Percentiles rank a stretch among this genome's conserved stretches.
phyloP scores from a whole-genome alignment of 768 basidiomycete species.

The Calvatia gigantea region DNA sequence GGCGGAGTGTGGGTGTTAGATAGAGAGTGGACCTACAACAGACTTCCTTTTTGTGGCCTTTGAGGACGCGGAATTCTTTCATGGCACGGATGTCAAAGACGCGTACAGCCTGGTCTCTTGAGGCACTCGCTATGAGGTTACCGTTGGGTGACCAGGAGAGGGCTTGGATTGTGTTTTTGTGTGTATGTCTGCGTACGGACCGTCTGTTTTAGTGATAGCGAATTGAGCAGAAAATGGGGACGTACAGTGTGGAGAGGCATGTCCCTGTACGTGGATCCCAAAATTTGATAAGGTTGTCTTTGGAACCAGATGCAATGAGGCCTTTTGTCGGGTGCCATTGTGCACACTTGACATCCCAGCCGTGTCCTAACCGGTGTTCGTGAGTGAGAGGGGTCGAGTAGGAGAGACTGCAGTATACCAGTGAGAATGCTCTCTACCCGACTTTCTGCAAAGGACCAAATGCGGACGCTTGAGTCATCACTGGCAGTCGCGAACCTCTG shows the following conservation, averaged over 20 bases:
- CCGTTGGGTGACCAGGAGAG: slow-evolving; percentile 94
- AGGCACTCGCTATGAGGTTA: slow-evolving; percentile 90
- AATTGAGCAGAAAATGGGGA: slow-evolving; percentile 6
- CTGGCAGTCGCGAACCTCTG: slow-evolving; percentile 90
- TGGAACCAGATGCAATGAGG: slow-evolving; percentile 89
- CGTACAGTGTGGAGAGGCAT: slow-evolving; percentile 85
- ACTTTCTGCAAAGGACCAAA: slow-evolving; percentile 94
- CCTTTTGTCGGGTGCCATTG: slow-evolving; percentile 99
- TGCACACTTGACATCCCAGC: slow-evolving; percentile 98
- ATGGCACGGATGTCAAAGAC: slow-evolving; percentile 98
- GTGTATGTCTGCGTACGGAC: slow-evolving; percentile 73
- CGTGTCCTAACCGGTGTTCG: slow-evolving; percentile 64
- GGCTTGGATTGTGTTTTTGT: slow-evolving; percentile 96
- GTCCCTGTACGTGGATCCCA: slow-evolving; percentile 98
- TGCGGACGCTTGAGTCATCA: slow-evolving; percentile 90
- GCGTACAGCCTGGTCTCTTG: slow-evolving; percentile 90
- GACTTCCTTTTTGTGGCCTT: slow-evolving; percentile 98
- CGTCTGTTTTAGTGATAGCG: background rate
- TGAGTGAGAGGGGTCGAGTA: background rate
- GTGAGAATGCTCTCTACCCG: slow-evolving; percentile 85
- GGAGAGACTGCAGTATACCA: slow-evolving; percentile 41
- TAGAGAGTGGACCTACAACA: slow-evolving; percentile 63
- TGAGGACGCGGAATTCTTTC: slow-evolving; percentile 89
- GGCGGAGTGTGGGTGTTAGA: background rate
- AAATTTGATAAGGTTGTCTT: slow-evolving; percentile 98